Conservation (phyloP, 306 rosid species). For the Prunus armeniaca region DNA sequence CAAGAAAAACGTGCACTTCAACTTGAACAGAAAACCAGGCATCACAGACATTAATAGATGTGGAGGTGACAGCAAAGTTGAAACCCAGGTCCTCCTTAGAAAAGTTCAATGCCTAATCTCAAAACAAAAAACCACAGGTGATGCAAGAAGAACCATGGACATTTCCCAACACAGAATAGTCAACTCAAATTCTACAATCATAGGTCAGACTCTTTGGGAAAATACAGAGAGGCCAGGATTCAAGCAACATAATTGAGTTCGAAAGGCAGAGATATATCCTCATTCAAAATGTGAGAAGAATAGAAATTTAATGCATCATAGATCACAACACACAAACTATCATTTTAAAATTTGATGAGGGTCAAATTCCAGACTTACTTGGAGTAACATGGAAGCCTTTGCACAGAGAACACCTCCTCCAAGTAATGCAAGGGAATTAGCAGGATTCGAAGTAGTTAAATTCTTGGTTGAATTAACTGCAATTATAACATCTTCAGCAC, state of each 20-base stretch:
- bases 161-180: not conserved
- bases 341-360: not conserved
- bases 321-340: not conserved
- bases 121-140: not conserved
- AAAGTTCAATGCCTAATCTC: not conserved
- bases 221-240: not conserved
- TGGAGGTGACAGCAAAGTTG: not conserved
- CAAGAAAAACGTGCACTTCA: not conserved
- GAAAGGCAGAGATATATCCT: not conserved
- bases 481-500: slow-evolving; percentile 84
- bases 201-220: not conserved
- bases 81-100: not conserved
- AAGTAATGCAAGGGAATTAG: slow-evolving; percentile 63
- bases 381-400: slow-evolving; percentile 95
- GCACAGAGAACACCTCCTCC: slow-evolving; percentile 99
- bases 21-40: not conserved
- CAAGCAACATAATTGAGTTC: not conserved
- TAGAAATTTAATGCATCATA: not conserved
- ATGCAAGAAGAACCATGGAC: not conserved
- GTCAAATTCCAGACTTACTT: slow-evolving; percentile 48
- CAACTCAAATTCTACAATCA: not conserved
- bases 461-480: slow-evolving; percentile 77
- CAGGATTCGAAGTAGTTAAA: slow-evolving; percentile 59
- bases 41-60: not conserved
- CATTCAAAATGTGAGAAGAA: not conserved